Base-by-base conservation (phyloP, 2,329 filamentous ascomycete genomes). In the Huntiella bhutanensis region DNA sequence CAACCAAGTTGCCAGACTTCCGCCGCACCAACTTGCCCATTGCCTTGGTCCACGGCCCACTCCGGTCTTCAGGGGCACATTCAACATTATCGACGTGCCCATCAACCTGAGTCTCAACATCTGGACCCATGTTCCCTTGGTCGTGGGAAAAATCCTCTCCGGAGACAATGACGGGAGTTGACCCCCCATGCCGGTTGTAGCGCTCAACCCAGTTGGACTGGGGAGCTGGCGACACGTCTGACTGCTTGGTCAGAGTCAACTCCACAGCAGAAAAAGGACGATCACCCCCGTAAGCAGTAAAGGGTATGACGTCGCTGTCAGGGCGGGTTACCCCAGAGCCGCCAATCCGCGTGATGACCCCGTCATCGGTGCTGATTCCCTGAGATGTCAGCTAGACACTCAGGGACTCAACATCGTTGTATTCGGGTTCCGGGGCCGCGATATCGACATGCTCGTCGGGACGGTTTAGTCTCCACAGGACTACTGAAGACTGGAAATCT, bases 371-470 rank as follows among this genome's bases (percentile, higher is more conserved):
- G 33, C 22, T 46, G 17, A 49, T 40, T 37, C 48, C 48, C 33
- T 49, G 48, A 19, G 48, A 37, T 33, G 44, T 43, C 22, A 49
- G 36, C 48, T 49, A 49, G 40, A 45, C 48, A 44, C 40, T 19
- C 40, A 49, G 44, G 28, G 38, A 28, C 13, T 46, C 48, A 16
- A 32, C 33, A n/a, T 40, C 11, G 12, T 39, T 41, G 16, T 35
- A 33, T 15, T 33, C 22, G 16, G 19, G 19, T 33, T 49, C 35
- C 11, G 44, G 44, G 33, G 45, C 48, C 19, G 43, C 48, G 36
- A 49, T 47, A 33, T 49, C 48, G 7, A 49, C 44, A 17, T 49
- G 48, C 5, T 37, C 33, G 35, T 41, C 28, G n/a, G 19, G 10
- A 41, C 10, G 16, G 11, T 36, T 12, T 37, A 46, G 13, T 5